Evolutionary conservation across 2,329 filamentous ascomycete species (phyloP).

Genomic region (Botrytis galanthina): DNA sequence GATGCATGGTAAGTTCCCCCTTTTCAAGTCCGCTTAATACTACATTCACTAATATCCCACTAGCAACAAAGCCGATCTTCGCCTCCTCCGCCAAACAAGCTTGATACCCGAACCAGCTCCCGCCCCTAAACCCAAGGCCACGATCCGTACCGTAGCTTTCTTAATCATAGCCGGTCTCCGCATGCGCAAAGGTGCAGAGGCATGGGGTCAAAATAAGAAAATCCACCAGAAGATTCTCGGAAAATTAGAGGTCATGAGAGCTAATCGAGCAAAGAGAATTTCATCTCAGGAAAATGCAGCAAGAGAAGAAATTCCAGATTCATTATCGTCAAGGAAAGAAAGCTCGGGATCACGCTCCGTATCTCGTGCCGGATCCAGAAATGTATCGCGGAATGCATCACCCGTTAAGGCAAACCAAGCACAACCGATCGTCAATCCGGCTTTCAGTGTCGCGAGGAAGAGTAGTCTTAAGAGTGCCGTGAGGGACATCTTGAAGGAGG

Average conservation of each 20-base stretch:
- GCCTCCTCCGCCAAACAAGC: slow-evolving; percentile 80
- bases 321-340: not conserved
- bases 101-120: slow-evolving; percentile 43
- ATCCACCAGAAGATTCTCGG: slow-evolving; percentile 40
- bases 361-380: slow-evolving; percentile 2
- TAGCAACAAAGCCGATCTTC: slow-evolving; percentile 90
- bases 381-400: slow-evolving; percentile 9
- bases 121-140: slow-evolving; percentile 25
- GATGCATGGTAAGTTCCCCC: slow-evolving; percentile 75
- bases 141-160: slow-evolving; percentile 48
- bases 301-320: not conserved
- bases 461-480: slow-evolving; percentile 15
- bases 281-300: not conserved
- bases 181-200: slow-evolving; percentile 49
- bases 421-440: slow-evolving; percentile 2
- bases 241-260: slow-evolving; percentile 33
- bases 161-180: slow-evolving; percentile 50
- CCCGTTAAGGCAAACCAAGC: slow-evolving; percentile 11
- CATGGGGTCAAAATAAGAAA: slow-evolving; percentile 51
- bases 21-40: slow-evolving; percentile 11
- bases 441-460: not conserved
- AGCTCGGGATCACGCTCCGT: not conserved
- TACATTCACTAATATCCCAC: slow-evolving; percentile 30
- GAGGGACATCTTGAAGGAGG: slow-evolving; percentile 9
- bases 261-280: slow-evolving; percentile 4